Evolutionary conservation across 768 basidiomycete species (phyloP).

Genomic region (Suillus brevipes): DNA sequence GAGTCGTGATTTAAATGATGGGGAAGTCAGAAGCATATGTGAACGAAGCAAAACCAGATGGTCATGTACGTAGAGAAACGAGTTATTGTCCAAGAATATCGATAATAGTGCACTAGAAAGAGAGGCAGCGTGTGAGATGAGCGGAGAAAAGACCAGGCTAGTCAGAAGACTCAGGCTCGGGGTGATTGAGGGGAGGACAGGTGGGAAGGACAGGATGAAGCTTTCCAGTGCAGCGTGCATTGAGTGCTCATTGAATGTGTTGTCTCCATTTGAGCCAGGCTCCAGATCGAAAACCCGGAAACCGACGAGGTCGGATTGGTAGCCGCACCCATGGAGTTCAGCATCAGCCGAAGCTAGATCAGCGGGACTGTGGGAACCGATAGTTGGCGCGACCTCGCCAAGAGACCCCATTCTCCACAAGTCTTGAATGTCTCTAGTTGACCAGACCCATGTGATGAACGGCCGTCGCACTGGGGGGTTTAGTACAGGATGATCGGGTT

Average conservation of each 20-base stretch:
- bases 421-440: constrained; percentile 47
- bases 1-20: constrained; percentile 72
- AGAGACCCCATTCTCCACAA: constrained; percentile 37
- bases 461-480: constrained; percentile 23
- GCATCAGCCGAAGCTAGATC: constrained; percentile 1
- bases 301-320: constrained; percentile 40
- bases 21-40: constrained; percentile 71
- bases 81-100: constrained; percentile 62
- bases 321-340: constrained; percentile 5
- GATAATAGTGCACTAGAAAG: constrained; percentile 68
- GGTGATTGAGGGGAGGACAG: constrained; percentile 55
- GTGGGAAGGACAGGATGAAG: constrained; percentile 63
- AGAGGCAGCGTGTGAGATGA: constrained; percentile 57
- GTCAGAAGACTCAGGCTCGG: constrained; percentile 66
- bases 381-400: constrained; percentile 14
- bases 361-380: constrained; percentile 4
- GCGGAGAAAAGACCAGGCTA: constrained; percentile 59
- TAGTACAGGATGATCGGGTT: constrained; percentile 65
- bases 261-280: constrained; percentile 46
- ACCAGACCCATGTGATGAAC: constrained; percentile 66
- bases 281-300: constrained; percentile 67
- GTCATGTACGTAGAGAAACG: constrained; percentile 64
- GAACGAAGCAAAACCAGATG: constrained; percentile 72
- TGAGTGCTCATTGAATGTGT: constrained; percentile 21
- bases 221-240: constrained; percentile 34